Conservation (phyloP, 768 basidiomycete genomes). For the Leccinum truebloodii region DNA sequence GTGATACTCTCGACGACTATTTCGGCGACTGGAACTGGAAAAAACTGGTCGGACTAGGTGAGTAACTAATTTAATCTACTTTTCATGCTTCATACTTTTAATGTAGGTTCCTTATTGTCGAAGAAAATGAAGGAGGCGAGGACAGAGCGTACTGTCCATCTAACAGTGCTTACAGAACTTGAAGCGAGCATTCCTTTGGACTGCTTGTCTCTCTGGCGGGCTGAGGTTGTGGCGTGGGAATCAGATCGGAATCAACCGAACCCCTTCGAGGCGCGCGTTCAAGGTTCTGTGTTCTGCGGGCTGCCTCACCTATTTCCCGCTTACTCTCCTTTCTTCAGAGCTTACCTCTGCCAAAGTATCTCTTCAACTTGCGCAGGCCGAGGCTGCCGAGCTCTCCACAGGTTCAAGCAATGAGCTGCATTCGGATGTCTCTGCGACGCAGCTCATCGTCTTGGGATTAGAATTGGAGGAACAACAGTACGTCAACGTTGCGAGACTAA, state of each 20-base stretch:
- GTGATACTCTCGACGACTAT: slow-evolving; percentile 39
- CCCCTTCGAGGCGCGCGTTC: not conserved
- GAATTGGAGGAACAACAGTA: not conserved
- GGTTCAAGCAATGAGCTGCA: not conserved
- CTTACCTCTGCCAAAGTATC: not conserved
- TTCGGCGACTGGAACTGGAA: slow-evolving; percentile 25
- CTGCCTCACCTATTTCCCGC: too few species aligned
- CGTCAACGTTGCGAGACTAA: not conserved
- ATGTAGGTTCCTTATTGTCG: not conserved
- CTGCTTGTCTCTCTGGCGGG: not conserved
- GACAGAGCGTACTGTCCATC: not conserved
- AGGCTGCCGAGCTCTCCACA: not conserved
- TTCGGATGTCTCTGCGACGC: not conserved
- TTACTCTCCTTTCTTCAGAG: not conserved
- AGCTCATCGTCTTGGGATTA: not conserved
- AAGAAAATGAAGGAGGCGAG: not conserved
- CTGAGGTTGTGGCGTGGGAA: not conserved
- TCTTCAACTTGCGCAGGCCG: not conserved
- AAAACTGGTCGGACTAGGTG: not conserved
- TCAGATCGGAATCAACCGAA: not conserved
- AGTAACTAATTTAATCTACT: not conserved
- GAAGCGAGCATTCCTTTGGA: not conserved
- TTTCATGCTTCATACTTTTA: not conserved
- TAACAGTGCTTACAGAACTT: not conserved
- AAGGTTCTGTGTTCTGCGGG: not conserved